phyloP scores from a whole-genome alignment of 805 yeast species.

The Candida nonsorbophila region DNA sequence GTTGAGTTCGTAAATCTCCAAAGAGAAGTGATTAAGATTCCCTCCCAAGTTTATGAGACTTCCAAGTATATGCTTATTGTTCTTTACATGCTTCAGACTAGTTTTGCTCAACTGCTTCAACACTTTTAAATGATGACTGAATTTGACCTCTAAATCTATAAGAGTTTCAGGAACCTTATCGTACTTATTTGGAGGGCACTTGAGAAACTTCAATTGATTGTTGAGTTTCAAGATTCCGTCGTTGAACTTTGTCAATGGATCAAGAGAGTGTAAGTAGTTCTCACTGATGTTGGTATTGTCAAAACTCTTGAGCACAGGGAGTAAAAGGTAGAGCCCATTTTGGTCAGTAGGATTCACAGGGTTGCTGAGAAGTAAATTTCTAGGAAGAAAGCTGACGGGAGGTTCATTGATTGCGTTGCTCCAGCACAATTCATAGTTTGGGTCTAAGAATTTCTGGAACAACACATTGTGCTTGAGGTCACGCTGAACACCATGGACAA shows the following conservation, averaged over 20 bases:
- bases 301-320: conserved; percentile 39
- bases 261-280: conserved; percentile 20
- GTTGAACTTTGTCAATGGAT: conserved; percentile 26
- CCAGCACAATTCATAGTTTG: conserved; percentile 47
- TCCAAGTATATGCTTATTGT: conserved; percentile 32
- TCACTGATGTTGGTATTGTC: conserved; percentile 14
- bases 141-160: conserved; percentile 27
- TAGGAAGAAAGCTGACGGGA: conserved; percentile 40
- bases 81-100: conserved; percentile 32
- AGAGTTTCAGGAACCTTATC: conserved; percentile 25
- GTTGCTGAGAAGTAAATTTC: conserved; percentile 43
- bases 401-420: conserved; percentile 44
- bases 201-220: conserved; percentile 20
- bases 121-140: conserved; percentile 26
- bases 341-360: conserved; percentile 48
- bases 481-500: conserved; percentile 8
- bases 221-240: conserved; percentile 28
- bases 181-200: conserved; percentile 10
- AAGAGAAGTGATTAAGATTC: conserved; percentile 49
- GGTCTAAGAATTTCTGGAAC: conserved; percentile 45
- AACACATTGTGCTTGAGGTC: conserved; percentile 32
- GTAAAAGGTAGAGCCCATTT: conserved; percentile 45
- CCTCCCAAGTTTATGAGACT: conserved; percentile 51
- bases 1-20: conserved; percentile 31
- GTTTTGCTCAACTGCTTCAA: conserved; percentile 31